These are phyloP conservation scores for Colletotrichum lupini DNA, from an alignment of 2,329 filamentous ascomycete genomes.

Conservation along the genomic window DNA sequence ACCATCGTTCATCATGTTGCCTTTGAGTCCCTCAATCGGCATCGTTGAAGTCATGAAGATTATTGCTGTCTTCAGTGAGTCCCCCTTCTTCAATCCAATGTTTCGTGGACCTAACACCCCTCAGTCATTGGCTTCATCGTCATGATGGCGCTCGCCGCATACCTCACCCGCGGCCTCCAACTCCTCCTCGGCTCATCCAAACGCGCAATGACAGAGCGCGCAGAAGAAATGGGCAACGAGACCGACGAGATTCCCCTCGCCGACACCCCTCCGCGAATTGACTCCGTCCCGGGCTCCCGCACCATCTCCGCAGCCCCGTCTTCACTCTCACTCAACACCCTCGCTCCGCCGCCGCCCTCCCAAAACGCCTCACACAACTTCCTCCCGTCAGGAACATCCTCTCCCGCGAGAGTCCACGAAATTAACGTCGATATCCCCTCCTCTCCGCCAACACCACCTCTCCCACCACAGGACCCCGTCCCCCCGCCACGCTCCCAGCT, in stretches of 20 bases:
- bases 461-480: slow-evolving; percentile 52
- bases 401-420: not conserved
- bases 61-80: slow-evolving; percentile 67
- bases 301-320: slow-evolving; percentile 36
- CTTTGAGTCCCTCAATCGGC: slow-evolving; percentile 65
- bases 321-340: slow-evolving; percentile 35
- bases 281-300: slow-evolving; percentile 38
- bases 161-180: slow-evolving; percentile 65
- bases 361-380: slow-evolving; percentile 38
- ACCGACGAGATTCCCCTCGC: slow-evolving; percentile 61
- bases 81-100: accelerated
- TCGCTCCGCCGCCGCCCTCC: slow-evolving; percentile 33
- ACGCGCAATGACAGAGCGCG: slow-evolving; percentile 60
- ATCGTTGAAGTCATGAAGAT: slow-evolving; percentile 67
- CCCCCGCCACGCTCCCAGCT: slow-evolving; percentile 57
- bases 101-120: not conserved
- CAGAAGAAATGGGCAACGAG: slow-evolving; percentile 59
- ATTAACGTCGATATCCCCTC: not conserved
- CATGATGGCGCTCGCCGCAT: slow-evolving; percentile 64
- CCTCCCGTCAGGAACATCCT: slow-evolving; percentile 36
- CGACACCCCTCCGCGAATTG: slow-evolving; percentile 20
- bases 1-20: slow-evolving; percentile 68
- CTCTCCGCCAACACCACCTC: slow-evolving; percentile 4
- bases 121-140: slow-evolving; percentile 65
- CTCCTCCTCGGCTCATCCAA: slow-evolving; percentile 63